Evolutionary conservation across 192 early-diverging fungal genomes (phyloP).

Genomic region (Cetraspora pellucida): DNA sequence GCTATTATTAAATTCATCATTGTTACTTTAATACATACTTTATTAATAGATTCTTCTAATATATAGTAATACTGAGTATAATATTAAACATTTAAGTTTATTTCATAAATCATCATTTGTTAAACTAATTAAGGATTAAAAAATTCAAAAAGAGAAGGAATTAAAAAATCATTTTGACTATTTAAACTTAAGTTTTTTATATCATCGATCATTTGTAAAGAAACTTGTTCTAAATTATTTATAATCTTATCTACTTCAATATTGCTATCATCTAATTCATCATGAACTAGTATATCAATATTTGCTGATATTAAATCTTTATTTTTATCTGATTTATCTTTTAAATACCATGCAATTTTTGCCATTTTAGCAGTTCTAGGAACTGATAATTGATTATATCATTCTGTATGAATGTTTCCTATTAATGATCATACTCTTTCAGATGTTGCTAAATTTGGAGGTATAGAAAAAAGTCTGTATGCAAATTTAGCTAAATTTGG

Average conservation of each 20-base stretch:
- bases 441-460: not conserved
- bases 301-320: not conserved
- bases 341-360: not conserved
- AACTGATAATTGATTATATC: not conserved
- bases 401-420: not conserved
- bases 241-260: not conserved
- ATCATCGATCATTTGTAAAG: too few relatives aligned
- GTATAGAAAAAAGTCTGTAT: not conserved
- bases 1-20: too few relatives aligned
- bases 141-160: too few relatives aligned
- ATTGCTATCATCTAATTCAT: not conserved
- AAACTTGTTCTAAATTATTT: conserved; percentile 1
- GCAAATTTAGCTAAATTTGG: not conserved
- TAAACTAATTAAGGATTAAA: too few relatives aligned
- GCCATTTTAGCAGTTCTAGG: not conserved
- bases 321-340: not conserved
- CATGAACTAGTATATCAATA: not conserved
- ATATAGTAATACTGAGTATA: too few relatives aligned
- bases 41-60: too few relatives aligned
- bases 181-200: too few relatives aligned
- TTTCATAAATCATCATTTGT: too few relatives aligned
- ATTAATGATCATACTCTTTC: not conserved
- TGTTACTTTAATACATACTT: too few relatives aligned
- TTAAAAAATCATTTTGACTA: too few relatives aligned
- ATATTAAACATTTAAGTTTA: too few relatives aligned